These are phyloP conservation scores for Cornus kousa DNA, from an alignment of 148 eudicot species.

Conservation along the genomic window DNA sequence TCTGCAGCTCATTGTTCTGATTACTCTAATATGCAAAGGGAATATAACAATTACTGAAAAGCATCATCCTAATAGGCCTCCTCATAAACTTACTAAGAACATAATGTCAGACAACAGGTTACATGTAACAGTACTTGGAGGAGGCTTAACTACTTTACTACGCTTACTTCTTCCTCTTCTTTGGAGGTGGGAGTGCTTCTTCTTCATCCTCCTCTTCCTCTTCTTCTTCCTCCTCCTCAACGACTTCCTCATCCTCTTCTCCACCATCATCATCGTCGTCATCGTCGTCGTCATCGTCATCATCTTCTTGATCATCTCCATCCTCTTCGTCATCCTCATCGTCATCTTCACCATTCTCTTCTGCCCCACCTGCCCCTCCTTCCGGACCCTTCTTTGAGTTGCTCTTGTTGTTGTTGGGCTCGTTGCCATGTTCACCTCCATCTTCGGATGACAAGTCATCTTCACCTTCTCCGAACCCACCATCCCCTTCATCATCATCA, in stretches of 20 bases:
- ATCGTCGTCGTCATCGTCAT: slow-evolving; percentile 12
- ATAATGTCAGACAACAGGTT: neutral
- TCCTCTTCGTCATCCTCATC: slow-evolving; percentile 16
- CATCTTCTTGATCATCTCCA: slow-evolving; percentile 14
- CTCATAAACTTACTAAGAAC: neutral
- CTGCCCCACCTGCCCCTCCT: slow-evolving; percentile 15
- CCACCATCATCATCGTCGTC: slow-evolving; percentile 15
- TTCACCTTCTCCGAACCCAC: slow-evolving; percentile 13
- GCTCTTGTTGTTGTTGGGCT: slow-evolving; percentile 17
- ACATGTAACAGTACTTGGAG: neutral
- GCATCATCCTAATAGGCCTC: neutral
- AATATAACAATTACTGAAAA: neutral
- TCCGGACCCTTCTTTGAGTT: slow-evolving; percentile 14
- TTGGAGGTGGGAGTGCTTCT: slow-evolving; percentile 34
- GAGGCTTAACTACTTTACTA: neutral
- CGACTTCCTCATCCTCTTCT: slow-evolving; percentile 8
- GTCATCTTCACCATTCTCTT: slow-evolving; percentile 25
- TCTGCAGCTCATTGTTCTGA: neutral
- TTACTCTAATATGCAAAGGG: neutral
- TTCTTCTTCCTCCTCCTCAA: slow-evolving; percentile 8
- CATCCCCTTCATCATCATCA: slow-evolving; percentile 14
- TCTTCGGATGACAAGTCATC: slow-evolving; percentile 24
- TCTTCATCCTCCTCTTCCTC: slow-evolving; percentile 25
- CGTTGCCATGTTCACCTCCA: slow-evolving; percentile 3
- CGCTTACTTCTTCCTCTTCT: slow-evolving; percentile 34